phyloP scores from a whole-genome alignment of 768 basidiomycete genomes.

The Naganishia antarctica region DNA sequence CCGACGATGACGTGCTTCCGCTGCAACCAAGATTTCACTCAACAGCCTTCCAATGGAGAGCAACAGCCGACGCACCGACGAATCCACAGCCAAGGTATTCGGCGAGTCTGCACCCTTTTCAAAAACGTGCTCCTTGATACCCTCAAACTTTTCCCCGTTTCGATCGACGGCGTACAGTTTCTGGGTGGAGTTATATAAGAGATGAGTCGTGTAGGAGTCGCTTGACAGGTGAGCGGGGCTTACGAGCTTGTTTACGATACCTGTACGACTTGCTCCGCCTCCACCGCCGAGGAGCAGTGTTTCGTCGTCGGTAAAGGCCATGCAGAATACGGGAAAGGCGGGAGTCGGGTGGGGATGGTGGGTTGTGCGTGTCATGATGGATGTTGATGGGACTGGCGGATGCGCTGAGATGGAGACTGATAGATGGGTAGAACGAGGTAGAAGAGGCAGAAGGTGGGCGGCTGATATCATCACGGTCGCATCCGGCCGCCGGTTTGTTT shows the following conservation, averaged over 20 bases:
- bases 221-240: conserved; percentile 42
- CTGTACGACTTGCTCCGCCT: conserved; percentile 77
- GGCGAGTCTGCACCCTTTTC: conserved; percentile 82
- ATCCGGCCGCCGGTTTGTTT: conserved; percentile 2
- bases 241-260: conserved; percentile 91
- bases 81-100: conserved; percentile 47
- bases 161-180: conserved; percentile 45
- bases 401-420: too few species aligned
- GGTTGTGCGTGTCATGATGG: conserved; percentile 65
- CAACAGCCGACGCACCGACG: conserved; percentile 10
- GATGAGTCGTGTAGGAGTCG: background rate
- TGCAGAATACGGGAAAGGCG: conserved; percentile 82
- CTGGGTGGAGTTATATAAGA: conserved; percentile 26
- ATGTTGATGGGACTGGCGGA: too few species aligned
- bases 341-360: conserved; percentile 74
- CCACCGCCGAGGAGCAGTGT: conserved; percentile 75
- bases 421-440: too few species aligned
- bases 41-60: too few species aligned
- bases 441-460: too few species aligned
- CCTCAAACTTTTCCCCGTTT: conserved; percentile 39
- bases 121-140: conserved; percentile 62
- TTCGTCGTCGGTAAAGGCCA: conserved; percentile 68
- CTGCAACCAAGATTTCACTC: too few species aligned
- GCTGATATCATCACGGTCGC: too few species aligned
- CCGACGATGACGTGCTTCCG: conserved; percentile 66